Percentiles rank a stretch among this genome's conserved stretches.
phyloP scores from a whole-genome alignment of 2,329 filamentous ascomycete genomes.

The Apiospora saccharicola region DNA sequence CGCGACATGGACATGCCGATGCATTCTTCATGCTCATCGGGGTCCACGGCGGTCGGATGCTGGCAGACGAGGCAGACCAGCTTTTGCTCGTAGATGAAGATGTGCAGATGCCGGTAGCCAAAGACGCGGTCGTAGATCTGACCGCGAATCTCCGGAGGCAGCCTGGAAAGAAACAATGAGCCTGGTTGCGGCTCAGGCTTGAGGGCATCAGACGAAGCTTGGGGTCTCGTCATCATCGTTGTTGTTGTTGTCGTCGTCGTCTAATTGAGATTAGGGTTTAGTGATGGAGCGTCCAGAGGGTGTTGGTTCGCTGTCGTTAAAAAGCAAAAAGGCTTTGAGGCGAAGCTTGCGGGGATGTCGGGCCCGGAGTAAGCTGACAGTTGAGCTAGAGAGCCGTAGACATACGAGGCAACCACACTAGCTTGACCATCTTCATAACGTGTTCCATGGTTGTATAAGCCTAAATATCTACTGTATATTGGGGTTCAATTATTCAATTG shows the following conservation, averaged over 20 bases:
- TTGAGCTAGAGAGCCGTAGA: background rate
- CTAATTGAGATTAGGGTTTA: background rate
- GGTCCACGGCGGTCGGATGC: background rate
- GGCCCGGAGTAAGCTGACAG: background rate
- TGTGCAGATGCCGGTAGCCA: slow-evolving; percentile 17
- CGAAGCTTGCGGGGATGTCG: background rate
- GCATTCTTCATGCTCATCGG: background rate
- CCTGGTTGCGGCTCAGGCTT: background rate
- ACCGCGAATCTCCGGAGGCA: slow-evolving; percentile 11
- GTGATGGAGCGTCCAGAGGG: background rate
- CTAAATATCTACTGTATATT: too few species aligned
- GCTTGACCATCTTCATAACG: too few species aligned
- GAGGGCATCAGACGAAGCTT: background rate
- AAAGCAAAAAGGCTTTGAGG: background rate
- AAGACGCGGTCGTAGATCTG: slow-evolving; percentile 21
- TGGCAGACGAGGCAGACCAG: slow-evolving; percentile 16
- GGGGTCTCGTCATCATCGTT: too few species aligned
- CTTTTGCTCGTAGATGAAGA: slow-evolving; percentile 22
- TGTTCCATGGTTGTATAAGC: too few species aligned
- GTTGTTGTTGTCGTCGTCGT: background rate
- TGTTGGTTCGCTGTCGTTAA: background rate
- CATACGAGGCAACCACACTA: too few species aligned
- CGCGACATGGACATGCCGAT: background rate
- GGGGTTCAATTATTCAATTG: too few species aligned
- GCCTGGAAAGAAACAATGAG: background rate